Percentiles rank a stretch among this genome's conserved stretches.
Evolutionary conservation across 2,329 filamentous ascomycete species (phyloP).

Genomic region (Paramyrothecium roridum): DNA sequence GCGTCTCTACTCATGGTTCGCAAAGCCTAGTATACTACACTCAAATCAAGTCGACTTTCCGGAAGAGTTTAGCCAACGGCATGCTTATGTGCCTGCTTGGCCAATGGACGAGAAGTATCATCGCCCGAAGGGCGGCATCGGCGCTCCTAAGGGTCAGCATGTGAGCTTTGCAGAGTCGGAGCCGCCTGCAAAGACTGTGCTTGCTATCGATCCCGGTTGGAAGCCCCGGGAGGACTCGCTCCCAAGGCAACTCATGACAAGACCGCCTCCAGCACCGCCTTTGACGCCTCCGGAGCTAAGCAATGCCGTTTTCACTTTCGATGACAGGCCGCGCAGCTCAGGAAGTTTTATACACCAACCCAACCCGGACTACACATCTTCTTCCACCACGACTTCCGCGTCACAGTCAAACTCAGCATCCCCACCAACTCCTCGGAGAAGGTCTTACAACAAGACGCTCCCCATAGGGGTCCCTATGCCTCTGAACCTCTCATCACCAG

Average conservation of each 20-base stretch:
- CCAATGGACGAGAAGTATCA: conserved; percentile 22
- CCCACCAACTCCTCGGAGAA: conserved; percentile 31
- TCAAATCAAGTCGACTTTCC: not conserved
- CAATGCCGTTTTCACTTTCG: conserved; percentile 37
- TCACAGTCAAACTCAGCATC: conserved; percentile 21
- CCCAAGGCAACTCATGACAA: conserved; percentile 28
- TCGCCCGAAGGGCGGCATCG: conserved; percentile 1
- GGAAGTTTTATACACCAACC: conserved; percentile 44
- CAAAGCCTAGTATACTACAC: conserved; percentile 1
- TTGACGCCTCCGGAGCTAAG: conserved; percentile 46
- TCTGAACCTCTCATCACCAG: conserved; percentile 15
- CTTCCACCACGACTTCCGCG: conserved; percentile 25
- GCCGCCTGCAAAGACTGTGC: conserved; percentile 11
- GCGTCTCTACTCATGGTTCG: conserved; percentile 20
- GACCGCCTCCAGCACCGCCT: conserved; percentile 43
- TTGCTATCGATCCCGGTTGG: conserved; percentile 22
- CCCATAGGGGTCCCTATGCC: conserved; percentile 29
- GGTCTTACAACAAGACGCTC: conserved; percentile 40
- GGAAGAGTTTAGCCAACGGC: not conserved
- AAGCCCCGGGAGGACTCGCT: conserved; percentile 16
- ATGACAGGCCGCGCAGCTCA: conserved; percentile 27
- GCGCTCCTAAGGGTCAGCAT: conserved; percentile 1
- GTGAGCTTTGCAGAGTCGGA: conserved; percentile 8
- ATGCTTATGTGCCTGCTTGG: conserved; percentile 7
- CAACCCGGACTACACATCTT: conserved; percentile 44